Conservation (phyloP, 129 eudicot genomes). For the Tagetes erecta region DNA sequence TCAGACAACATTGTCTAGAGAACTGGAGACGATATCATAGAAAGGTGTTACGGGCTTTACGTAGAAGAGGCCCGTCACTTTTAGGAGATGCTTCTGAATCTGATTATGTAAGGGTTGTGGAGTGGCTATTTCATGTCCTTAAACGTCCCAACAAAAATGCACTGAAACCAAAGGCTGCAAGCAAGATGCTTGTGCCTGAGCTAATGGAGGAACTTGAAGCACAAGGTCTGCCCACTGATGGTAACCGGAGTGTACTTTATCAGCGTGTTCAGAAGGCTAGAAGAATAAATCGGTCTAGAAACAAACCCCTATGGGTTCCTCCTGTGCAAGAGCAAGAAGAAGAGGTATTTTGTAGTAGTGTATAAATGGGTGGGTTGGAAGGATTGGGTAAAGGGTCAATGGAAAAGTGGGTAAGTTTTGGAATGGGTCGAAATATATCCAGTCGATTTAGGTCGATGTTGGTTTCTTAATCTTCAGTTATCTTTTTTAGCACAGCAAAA, state of each 20-base stretch:
- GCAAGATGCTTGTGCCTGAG: slow-evolving; percentile 92
- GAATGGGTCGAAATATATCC: neutral
- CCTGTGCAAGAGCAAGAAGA: slow-evolving; percentile 96
- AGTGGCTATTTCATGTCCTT: slow-evolving; percentile 72
- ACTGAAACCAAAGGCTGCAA: slow-evolving; percentile 93
- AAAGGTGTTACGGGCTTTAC: slow-evolving; percentile 69
- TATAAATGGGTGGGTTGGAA: neutral
- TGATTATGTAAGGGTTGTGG: slow-evolving; percentile 78
- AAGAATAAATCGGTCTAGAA: slow-evolving; percentile 91
- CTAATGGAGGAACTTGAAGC: slow-evolving; percentile 94
- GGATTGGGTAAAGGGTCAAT: slow-evolving; percentile 11
- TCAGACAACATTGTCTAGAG: slow-evolving; percentile 88
- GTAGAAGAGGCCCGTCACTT: slow-evolving; percentile 72
- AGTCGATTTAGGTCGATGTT: neutral
- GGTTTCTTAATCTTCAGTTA: too few species aligned
- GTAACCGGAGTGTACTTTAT: slow-evolving; percentile 86
- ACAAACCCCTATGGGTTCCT: slow-evolving; percentile 96
- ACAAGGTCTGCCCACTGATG: slow-evolving; percentile 92
- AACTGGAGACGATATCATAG: slow-evolving; percentile 74
- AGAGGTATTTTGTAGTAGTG: slow-evolving; percentile 53
- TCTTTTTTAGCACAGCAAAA: neutral
- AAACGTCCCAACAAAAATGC: slow-evolving; percentile 78
- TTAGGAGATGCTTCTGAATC: slow-evolving; percentile 75
- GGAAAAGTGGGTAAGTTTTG: slow-evolving; percentile 9
- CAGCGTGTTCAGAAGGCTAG: slow-evolving; percentile 98